These are phyloP conservation scores for Chrysosporium keratinophilum DNA, from an alignment of 2,329 filamentous ascomycete species.

Conservation along the genomic window DNA sequence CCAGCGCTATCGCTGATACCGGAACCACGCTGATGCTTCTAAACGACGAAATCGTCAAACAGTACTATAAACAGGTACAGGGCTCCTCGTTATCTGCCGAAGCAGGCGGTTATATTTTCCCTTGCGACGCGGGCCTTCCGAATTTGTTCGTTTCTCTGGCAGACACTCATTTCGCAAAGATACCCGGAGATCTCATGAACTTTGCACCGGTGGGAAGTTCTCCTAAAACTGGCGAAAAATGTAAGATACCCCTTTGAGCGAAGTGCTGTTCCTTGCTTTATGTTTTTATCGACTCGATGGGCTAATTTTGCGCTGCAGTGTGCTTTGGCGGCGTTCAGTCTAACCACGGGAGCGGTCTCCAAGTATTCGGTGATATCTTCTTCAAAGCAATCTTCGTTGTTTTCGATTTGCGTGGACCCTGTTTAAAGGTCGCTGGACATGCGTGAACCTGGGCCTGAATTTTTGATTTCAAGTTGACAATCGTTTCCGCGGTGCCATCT, in stretches of 20 bases:
- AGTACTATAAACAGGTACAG: constrained; percentile 50
- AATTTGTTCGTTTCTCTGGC: constrained; percentile 48
- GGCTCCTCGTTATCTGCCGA: constrained; percentile 39
- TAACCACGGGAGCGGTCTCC: constrained; percentile 45
- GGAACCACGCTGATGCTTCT: constrained; percentile 58
- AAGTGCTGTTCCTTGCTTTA: background rate
- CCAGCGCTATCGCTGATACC: constrained; percentile 54
- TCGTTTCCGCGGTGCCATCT: background rate
- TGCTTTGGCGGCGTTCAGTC: constrained; percentile 53
- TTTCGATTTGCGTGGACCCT: constrained; percentile 43
- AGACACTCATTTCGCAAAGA: constrained; percentile 39
- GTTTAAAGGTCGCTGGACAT: constrained; percentile 44
- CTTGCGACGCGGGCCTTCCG: constrained; percentile 46
- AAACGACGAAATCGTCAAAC: constrained; percentile 44
- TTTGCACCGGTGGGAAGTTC: constrained; percentile 44
- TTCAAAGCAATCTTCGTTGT: constrained; percentile 52
- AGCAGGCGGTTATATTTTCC: constrained; percentile 46
- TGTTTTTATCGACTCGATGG: background rate
- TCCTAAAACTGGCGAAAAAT: constrained; percentile 28
- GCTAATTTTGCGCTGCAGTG: constrained; percentile 24
- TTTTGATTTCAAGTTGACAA: background rate
- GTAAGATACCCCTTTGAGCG: constrained; percentile 24
- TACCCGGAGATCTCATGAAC: constrained; percentile 48
- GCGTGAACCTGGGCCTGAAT: constrained; percentile 14
- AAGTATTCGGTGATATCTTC: constrained; percentile 52